These are phyloP conservation scores for Pugionium cornutum DNA, from an alignment of 345 rosid species.

Conservation along the genomic window DNA sequence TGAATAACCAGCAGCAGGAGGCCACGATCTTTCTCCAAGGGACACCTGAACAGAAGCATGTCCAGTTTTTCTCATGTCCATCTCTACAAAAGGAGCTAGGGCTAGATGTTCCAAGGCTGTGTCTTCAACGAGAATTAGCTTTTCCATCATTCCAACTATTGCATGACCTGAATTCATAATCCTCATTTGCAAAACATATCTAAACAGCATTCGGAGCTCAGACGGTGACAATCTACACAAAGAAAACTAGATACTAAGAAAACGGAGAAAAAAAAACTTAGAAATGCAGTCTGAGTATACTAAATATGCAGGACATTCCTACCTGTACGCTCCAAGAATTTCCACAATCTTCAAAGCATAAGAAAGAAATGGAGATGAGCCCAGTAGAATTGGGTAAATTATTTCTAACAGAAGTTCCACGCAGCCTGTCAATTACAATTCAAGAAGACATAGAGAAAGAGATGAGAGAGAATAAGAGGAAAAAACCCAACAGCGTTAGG, in stretches of 20 bases:
- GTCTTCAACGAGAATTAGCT: conserved; percentile 75
- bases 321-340: conserved; percentile 94
- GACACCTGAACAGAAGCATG: conserved; percentile 93
- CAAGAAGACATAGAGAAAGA: not conserved
- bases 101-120: conserved; percentile 67
- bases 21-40: conserved; percentile 97
- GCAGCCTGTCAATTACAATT: conserved; percentile 53
- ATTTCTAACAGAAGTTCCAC: conserved; percentile 86
- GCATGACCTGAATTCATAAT: conserved; percentile 60
- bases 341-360: conserved; percentile 84
- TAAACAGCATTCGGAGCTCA: conserved; percentile 70
- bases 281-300: conserved; percentile 18
- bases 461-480: not conserved
- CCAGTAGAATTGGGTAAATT: conserved; percentile 68
- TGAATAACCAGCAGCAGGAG: conserved; percentile 98
- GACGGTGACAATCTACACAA: conserved; percentile 78
- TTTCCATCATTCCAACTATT: conserved; percentile 85
- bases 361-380: conserved; percentile 73
- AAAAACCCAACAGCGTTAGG: not conserved
- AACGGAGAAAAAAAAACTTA: conserved; percentile 25
- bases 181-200: conserved; percentile 76
- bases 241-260: conserved; percentile 34
- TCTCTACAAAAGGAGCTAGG: conserved; percentile 85
- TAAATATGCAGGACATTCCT: conserved; percentile 24
- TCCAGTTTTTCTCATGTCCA: conserved; percentile 92